Conservation (phyloP, 2,329 filamentous ascomycete genomes). For the Apiospora kogelbergensis region DNA sequence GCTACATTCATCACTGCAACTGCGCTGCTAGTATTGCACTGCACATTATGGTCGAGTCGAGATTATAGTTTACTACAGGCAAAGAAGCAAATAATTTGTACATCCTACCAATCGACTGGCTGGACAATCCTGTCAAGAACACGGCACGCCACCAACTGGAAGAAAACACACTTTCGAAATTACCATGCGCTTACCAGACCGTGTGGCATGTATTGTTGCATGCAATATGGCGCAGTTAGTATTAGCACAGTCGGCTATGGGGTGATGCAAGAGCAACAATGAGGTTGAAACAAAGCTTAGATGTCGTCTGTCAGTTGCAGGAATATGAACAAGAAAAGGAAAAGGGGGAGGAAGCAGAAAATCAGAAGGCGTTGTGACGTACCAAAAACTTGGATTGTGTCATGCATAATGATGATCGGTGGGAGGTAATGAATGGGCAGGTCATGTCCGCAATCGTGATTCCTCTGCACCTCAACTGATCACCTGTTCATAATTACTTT, state of each 20-base stretch:
- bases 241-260: background rate
- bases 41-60: background rate
- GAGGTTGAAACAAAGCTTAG: background rate
- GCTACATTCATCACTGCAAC: constrained; percentile 5
- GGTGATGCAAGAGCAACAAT: no score
- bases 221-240: background rate
- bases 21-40: background rate
- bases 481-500: background rate
- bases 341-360: background rate
- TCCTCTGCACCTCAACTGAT: background rate
- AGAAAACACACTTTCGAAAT: no score
- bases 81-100: constrained; percentile 2
- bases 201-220: no score
- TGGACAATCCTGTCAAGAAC: background rate
- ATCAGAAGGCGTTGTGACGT: background rate
- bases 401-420: background rate
- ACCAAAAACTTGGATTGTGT: background rate
- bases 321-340: background rate
- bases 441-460: background rate
- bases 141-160: background rate
- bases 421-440: background rate
- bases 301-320: background rate
- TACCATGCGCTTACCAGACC: no score
- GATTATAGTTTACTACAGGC: constrained; percentile 1
- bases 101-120: background rate